Conservation (phyloP, 148 eudicot genomes). For the Euryodendron excelsum region DNA sequence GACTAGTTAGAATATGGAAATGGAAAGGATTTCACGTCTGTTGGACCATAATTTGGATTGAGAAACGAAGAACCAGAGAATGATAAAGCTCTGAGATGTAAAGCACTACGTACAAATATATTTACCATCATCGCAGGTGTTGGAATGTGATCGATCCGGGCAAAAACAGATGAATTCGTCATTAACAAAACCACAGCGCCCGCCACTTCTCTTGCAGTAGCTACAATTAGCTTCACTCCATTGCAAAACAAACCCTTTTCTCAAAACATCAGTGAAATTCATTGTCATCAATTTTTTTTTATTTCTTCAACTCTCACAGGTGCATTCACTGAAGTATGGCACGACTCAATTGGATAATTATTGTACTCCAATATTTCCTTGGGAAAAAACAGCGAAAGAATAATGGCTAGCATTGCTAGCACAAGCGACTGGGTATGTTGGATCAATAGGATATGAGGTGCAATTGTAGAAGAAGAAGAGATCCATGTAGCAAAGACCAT, state of each 20-base stretch:
- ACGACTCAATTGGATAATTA: conserved; percentile 28
- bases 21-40: too few relatives aligned
- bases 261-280: conserved; percentile 34
- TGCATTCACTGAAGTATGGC: conserved; percentile 33
- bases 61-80: too few relatives aligned
- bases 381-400: conserved; percentile 45
- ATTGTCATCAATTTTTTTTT: conserved; percentile 19
- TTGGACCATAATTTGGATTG: too few relatives aligned
- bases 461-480: conserved; percentile 29
- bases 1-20: too few relatives aligned
- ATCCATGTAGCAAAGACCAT: conserved; percentile 19
- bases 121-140: conserved; percentile 22
- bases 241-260: conserved; percentile 38
- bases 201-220: conserved; percentile 26
- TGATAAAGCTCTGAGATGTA: too few relatives aligned
- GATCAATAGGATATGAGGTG: background rate
- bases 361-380: conserved; percentile 21
- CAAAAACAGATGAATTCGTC: conserved; percentile 23
- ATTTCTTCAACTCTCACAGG: conserved; percentile 20
- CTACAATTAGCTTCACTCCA: conserved; percentile 30
- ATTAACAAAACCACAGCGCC: conserved; percentile 22
- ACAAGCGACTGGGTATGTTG: background rate
- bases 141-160: conserved; percentile 16
- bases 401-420: background rate
- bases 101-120: too few relatives aligned